Evolutionary conservation across 148 eudicot genomes (phyloP).

Genomic region (Rhododendron henanense): DNA sequence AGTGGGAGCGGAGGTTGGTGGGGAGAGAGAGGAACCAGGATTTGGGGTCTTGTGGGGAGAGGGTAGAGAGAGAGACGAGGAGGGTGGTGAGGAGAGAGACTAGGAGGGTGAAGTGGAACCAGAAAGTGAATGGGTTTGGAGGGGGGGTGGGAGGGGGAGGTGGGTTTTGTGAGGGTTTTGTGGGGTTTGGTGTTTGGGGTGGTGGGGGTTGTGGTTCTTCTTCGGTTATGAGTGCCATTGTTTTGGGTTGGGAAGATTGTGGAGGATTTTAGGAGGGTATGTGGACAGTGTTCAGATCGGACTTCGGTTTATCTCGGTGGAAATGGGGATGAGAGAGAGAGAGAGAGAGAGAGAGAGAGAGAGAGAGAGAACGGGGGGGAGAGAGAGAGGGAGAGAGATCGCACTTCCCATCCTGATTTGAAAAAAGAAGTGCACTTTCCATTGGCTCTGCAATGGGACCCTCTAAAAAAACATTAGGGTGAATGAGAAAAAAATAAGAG

Average conservation of each 20-base stretch:
- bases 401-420: neutral
- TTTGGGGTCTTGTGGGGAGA: slow-evolving; percentile 61
- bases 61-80: slow-evolving; percentile 41
- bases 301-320: neutral
- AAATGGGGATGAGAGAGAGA: neutral
- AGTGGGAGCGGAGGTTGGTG: slow-evolving; percentile 48
- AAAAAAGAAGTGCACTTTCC: no score
- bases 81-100: slow-evolving; percentile 57
- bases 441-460: no score
- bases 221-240: slow-evolving; percentile 80
- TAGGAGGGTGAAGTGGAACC: slow-evolving; percentile 68
- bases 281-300: neutral
- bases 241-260: slow-evolving; percentile 10
- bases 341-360: neutral
- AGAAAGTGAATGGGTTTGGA: slow-evolving; percentile 66
- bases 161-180: slow-evolving; percentile 24
- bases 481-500: no score
- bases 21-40: slow-evolving; percentile 78
- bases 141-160: slow-evolving; percentile 10
- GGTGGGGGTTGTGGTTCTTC: slow-evolving; percentile 40
- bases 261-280: neutral
- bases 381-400: neutral
- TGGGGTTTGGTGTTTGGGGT: slow-evolving; percentile 22
- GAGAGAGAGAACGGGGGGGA: no score
- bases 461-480: no score